phyloP scores from a whole-genome alignment of 164 flowering plant genomes.

The Stephania cephalantha region DNA sequence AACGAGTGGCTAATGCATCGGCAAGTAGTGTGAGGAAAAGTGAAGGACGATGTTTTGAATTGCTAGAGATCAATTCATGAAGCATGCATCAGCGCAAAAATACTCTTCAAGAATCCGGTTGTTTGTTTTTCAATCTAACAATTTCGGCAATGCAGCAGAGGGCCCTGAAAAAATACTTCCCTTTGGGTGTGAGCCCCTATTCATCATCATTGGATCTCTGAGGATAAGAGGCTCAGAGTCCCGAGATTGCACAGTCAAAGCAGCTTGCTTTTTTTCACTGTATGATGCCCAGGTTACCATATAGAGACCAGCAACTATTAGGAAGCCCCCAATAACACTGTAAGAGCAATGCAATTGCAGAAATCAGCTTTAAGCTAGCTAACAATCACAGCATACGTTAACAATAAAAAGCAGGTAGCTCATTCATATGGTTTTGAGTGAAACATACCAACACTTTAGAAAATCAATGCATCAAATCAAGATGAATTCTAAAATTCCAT shows the following conservation, averaged over 20 bases:
- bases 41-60: too few relatives aligned
- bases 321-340: conserved; percentile 77
- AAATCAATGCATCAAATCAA: too few relatives aligned
- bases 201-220: conserved; percentile 30
- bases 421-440: background rate
- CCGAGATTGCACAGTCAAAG: conserved; percentile 26
- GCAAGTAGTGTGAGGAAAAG: too few relatives aligned
- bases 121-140: conserved; percentile 33
- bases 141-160: conserved; percentile 36
- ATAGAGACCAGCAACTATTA: conserved; percentile 83
- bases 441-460: too few relatives aligned
- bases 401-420: background rate
- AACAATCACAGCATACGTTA: background rate
- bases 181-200: conserved; percentile 40
- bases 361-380: conserved; percentile 2
- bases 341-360: conserved; percentile 8
- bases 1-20: too few relatives aligned
- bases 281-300: conserved; percentile 94
- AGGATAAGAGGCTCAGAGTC: conserved; percentile 45
- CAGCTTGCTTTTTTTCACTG: conserved; percentile 43
- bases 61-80: too few relatives aligned
- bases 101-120: background rate
- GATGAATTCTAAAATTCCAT: too few relatives aligned
- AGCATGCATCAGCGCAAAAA: too few relatives aligned
- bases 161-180: conserved; percentile 47